Conservation (phyloP, 495 filamentous ascomycete genomes). For the Letharia columbiana region DNA sequence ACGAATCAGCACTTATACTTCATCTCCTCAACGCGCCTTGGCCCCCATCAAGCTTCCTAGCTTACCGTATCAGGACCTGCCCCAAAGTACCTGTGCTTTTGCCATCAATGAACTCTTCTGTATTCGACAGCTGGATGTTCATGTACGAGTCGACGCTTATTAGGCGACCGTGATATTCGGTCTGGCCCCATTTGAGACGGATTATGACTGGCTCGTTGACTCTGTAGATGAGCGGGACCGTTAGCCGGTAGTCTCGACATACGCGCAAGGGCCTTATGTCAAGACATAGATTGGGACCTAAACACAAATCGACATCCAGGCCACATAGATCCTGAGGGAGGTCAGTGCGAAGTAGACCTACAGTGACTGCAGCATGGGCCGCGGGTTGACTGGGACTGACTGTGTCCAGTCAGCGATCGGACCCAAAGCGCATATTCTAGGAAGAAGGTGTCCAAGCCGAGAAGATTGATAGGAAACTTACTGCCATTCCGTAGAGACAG, state of each 20-base stretch:
- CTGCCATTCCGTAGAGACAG: conserved; percentile 11
- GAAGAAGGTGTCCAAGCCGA: background rate
- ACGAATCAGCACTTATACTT: conserved; percentile 22
- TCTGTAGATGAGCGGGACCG: conserved; percentile 33
- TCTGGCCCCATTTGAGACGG: conserved; percentile 94
- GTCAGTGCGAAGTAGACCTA: conserved; percentile 38
- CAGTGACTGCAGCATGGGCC: conserved; percentile 81
- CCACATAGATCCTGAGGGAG: background rate
- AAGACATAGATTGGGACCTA: background rate
- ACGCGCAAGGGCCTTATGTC: background rate
- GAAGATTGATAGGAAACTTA: background rate
- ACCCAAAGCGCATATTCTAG: background rate
- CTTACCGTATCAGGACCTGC: conserved; percentile 81
- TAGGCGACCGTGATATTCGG: conserved; percentile 87
- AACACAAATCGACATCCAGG: background rate
- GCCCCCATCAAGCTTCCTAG: conserved; percentile 18
- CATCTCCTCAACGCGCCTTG: background rate
- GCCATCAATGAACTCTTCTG: conserved; percentile 86
- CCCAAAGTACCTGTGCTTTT: conserved; percentile 77
- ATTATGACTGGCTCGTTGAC: conserved; percentile 86
- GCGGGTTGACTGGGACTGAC: conserved; percentile 84
- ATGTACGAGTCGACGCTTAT: conserved; percentile 96
- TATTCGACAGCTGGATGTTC: conserved; percentile 86
- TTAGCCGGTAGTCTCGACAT: background rate
- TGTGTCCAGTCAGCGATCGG: conserved; percentile 26